Evolutionary conservation across 78 protist genomes (phyloP).

Genomic region (Dictyostelium discoideum): DNA sequence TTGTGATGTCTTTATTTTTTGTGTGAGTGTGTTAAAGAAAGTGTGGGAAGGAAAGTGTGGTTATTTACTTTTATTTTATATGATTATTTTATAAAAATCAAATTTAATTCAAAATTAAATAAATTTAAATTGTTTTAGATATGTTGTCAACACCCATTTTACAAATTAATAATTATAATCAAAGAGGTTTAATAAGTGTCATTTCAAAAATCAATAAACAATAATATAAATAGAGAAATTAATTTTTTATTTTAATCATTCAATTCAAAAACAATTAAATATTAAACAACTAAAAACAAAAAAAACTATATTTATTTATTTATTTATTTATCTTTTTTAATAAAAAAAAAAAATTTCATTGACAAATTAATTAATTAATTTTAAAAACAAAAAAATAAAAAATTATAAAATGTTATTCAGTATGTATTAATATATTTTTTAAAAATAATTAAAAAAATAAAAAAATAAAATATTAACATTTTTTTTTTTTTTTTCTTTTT

Average conservation of each 20-base stretch:
- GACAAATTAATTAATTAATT: not conserved
- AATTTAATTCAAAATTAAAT: slow-evolving; percentile 3
- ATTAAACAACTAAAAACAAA: not conserved
- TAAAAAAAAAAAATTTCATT: not conserved
- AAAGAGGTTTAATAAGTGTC: not conserved
- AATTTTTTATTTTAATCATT: not conserved
- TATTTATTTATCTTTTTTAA: too few relatives aligned
- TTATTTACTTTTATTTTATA: not conserved
- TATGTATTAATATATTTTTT: not conserved
- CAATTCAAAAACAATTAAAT: not conserved
- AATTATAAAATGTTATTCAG: not conserved
- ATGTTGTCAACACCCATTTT: slow-evolving; percentile 4
- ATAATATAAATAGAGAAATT: not conserved
- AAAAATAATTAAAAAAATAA: not conserved
- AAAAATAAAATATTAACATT: not conserved
- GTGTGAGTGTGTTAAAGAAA: not conserved
- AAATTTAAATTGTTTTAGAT: not conserved
- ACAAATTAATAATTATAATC: not conserved
- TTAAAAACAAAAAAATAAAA: not conserved
- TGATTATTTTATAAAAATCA: not conserved
- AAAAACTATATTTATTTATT: not conserved
- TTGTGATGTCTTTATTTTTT: not conserved
- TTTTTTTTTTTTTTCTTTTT: not conserved
- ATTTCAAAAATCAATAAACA: not conserved
- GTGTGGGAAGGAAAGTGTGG: not conserved